Percentiles rank a stretch among this genome's conserved stretches.
Evolutionary conservation across 371 early-diverging fungal genomes (phyloP).

Genomic region (Paraphysoderma sedebokerense): DNA sequence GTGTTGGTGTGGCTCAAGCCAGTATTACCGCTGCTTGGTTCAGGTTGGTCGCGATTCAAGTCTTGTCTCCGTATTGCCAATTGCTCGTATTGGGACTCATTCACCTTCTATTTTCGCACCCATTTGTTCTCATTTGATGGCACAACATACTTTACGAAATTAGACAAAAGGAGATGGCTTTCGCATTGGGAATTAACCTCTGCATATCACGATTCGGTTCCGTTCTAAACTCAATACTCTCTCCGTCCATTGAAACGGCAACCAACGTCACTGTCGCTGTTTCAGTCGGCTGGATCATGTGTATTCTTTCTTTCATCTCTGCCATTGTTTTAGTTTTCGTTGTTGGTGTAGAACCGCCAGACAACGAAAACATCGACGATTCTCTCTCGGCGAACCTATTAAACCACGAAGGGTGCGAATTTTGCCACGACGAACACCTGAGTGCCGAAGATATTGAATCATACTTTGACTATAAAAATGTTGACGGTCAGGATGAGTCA

Average conservation of each 20-base stretch:
- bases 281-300: conserved; percentile 26
- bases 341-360: conserved; percentile 11
- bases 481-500: background rate
- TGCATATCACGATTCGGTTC: conserved; percentile 39
- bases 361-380: background rate
- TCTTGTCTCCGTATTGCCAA: too few species aligned
- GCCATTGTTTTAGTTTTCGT: conserved; percentile 16
- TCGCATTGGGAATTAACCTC: conserved; percentile 39
- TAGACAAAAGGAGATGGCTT: conserved; percentile 33
- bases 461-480: too few species aligned
- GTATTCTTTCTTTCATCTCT: conserved; percentile 23
- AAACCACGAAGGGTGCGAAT: too few species aligned
- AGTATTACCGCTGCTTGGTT: conserved; percentile 24
- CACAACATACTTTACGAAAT: too few species aligned
- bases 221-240: conserved; percentile 31
- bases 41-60: conserved; percentile 1
- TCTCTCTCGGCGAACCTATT: too few species aligned
- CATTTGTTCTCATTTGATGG: background rate
- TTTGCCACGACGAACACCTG: too few species aligned
- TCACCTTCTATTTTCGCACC: background rate
- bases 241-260: conserved; percentile 25
- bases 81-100: background rate
- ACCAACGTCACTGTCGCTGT: conserved; percentile 24
- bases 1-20: conserved; percentile 29
- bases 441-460: too few species aligned